Percentiles rank a stretch among this genome's conserved stretches.
These are phyloP conservation scores for Ceriops zippeliana DNA, from an alignment of 345 rosid genomes.

Conservation along the genomic window DNA sequence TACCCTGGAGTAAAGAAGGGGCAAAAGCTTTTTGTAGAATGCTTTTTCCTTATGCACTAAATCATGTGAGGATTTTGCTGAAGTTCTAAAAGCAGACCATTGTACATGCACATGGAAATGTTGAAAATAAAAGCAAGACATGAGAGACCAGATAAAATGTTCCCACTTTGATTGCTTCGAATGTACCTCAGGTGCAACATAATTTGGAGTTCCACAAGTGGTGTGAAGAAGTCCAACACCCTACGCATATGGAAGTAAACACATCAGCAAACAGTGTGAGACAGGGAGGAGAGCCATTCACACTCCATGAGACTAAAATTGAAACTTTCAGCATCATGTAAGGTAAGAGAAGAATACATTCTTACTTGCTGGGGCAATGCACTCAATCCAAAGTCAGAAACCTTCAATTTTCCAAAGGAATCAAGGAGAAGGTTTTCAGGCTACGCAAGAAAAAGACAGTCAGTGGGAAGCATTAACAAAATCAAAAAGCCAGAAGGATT, in stretches of 20 bases:
- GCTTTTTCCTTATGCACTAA: no score
- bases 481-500: slow-evolving; percentile 8
- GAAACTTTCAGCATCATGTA: neutral
- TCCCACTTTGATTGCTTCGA: neutral
- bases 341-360: slow-evolving; percentile 2
- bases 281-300: slow-evolving; percentile 1
- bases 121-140: neutral
- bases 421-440: slow-evolving; percentile 80
- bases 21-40: no score
- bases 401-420: slow-evolving; percentile 58
- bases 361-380: slow-evolving; percentile 64
- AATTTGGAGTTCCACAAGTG: slow-evolving; percentile 94
- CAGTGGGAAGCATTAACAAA: slow-evolving; percentile 15
- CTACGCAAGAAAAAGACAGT: slow-evolving; percentile 27
- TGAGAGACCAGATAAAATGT: neutral
- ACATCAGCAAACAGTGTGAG: slow-evolving; percentile 3
- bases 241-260: slow-evolving; percentile 27
- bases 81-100: neutral
- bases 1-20: no score
- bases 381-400: slow-evolving; percentile 80
- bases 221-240: slow-evolving; percentile 72
- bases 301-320: no score
- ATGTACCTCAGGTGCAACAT: slow-evolving; percentile 64
- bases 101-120: neutral
- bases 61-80: no score